Base-by-base conservation (phyloP, 306 rosid species). In the Vigna mungo region DNA sequence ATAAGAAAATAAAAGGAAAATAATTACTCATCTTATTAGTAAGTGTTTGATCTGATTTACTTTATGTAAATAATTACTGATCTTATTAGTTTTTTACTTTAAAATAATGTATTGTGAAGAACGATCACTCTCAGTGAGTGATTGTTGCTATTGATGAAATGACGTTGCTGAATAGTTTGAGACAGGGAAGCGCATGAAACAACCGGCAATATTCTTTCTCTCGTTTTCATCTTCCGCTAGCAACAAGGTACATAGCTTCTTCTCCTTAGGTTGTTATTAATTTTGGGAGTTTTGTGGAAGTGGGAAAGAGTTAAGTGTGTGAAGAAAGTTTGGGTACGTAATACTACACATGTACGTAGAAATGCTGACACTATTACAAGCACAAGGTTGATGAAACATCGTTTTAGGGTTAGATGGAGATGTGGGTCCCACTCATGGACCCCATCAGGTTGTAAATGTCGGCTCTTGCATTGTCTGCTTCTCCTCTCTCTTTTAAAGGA, bases 321-420 rank as follows among this genome's bases (percentile, higher is more conserved):
- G 75, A 73, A 56, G 65, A 68, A 72, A 21, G 76, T 88, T 90
- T 87, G 84, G 88, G 85, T 83, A 84, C 80, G 85, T 78, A 89
- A 86, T 89, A 89, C 86, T 30, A 60, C 71, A 71, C 74, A 81
- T 85, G 90, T 91, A 92, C 96, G 97, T 90, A 92, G 96, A 90
- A 85, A 90, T 74, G 79, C 87, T 15, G 66, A 68, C 48, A 27
- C 17, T 18, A 20, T 63, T 27, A 25, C 36, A 39, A 66, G 71
- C 73, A 69, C 41, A 74, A 86, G 82, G 89, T 80, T 78, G 98
- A 90, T 94, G 77, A 80, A 85, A 82, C 63, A 93, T 92, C 97
- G 75, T 81, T 92, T 88, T 92, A 86, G 90, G 85, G 97, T 90
- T 92, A 92, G 89, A 92, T 89, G 94, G 82, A 83, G 84, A 81